A percentile compares a stretch with the other conserved stretches of the same genome.
These are phyloP conservation scores for Gloeopeniophorella convolvens DNA, from an alignment of 768 basidiomycete genomes.

Conservation along the genomic window DNA sequence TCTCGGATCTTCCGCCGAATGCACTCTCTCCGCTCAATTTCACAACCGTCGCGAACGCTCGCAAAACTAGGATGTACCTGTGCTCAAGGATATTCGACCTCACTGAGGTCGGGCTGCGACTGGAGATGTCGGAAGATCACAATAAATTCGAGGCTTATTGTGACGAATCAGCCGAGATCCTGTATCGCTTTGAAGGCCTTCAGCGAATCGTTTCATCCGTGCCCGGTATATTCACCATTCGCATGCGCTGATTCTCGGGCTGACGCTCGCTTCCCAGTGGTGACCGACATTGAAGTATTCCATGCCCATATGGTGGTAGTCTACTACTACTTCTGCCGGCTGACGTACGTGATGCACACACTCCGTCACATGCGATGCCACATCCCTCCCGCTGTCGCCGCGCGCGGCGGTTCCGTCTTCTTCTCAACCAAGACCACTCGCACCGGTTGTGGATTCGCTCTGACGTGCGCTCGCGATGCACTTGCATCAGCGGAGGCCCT, in stretches of 20 bases:
- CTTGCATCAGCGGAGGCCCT: constrained; percentile 34
- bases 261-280: constrained; percentile 32
- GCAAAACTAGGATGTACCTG: constrained; percentile 14
- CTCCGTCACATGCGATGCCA: constrained; percentile 24
- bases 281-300: constrained; percentile 37
- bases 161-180: constrained; percentile 11
- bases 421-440: constrained; percentile 6
- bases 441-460: constrained; percentile 24
- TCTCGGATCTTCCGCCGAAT: not conserved
- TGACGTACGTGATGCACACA: constrained; percentile 35
- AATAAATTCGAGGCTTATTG: constrained; percentile 12
- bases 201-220: constrained; percentile 17
- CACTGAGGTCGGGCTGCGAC: constrained; percentile 13
- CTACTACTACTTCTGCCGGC: constrained; percentile 35
- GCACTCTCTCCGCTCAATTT: constrained; percentile 5
- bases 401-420: not conserved
- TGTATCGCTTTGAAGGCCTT: constrained; percentile 18
- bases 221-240: constrained; percentile 2
- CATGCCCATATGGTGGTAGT: constrained; percentile 37
- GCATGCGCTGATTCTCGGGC: too few relatives aligned
- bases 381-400: constrained; percentile 1
- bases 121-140: constrained; percentile 10
- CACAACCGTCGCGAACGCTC: constrained; percentile 11
- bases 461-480: constrained; percentile 35
- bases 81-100: constrained; percentile 14